Conservation (phyloP, 257 asterid species). For the Knoxia roxburghii region DNA sequence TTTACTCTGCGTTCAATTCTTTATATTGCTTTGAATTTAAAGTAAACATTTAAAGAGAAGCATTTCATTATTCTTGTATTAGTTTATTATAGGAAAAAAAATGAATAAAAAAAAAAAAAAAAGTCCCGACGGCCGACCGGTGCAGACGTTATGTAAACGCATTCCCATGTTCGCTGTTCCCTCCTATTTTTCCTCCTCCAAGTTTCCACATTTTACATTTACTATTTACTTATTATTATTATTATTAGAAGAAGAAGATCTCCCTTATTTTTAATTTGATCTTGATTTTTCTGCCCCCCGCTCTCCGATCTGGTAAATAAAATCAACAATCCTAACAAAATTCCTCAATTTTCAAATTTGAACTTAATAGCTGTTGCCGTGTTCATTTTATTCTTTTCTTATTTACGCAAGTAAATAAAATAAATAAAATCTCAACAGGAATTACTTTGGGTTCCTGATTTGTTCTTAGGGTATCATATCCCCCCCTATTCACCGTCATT, state of each 20-base stretch:
- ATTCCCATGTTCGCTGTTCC: constrained; percentile 13
- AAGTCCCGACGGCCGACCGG: constrained; percentile 23
- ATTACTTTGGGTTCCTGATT: background rate
- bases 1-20: too few species aligned
- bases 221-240: too few species aligned
- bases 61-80: too few species aligned
- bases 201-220: too few species aligned
- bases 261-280: constrained; percentile 5
- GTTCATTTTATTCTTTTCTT: background rate
- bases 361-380: background rate
- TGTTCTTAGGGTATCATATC: constrained; percentile 7
- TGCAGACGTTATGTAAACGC: constrained; percentile 16
- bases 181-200: constrained; percentile 21
- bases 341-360: background rate
- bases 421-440: background rate
- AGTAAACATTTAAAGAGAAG: too few species aligned
- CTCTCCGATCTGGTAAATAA: constrained; percentile 31
- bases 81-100: background rate
- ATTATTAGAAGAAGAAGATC: too few species aligned
- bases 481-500: background rate
- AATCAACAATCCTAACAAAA: background rate
- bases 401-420: too few species aligned
- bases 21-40: too few species aligned
- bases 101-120: background rate
- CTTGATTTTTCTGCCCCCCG: background rate